Evolutionary conservation across 495 filamentous ascomycete species (phyloP), one percentile per base, ranked within the genome.

Genomic region (Podospora comata): DNA sequence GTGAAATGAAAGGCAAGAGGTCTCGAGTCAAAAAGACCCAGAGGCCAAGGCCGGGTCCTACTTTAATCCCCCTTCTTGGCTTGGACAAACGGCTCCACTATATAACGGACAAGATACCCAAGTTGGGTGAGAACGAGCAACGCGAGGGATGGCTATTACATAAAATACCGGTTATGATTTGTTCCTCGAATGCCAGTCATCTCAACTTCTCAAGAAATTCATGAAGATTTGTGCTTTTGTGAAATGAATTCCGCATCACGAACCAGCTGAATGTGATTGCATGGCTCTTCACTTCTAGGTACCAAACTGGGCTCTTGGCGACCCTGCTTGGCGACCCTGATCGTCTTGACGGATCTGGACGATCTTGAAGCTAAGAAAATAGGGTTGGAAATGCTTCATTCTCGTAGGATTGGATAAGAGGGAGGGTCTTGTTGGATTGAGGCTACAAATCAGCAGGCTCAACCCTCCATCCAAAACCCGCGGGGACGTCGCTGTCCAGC

Each of bases 381-480:
- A 48, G 15, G 13, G 39, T 48, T 16, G 15, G 7, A 48, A 48
- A 48, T 48, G 39, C 39, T 48, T 48, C 39, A 48, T 48, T 48
- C 18, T 48, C 39, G 7, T 48, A 3, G 39, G 39, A 16, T 48
- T 48, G 23, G 23, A 23, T 48, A 11, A 16, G 39, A 11, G 13
- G 39, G 39, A 48, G 9, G 15, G 23, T 23, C 23, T 48, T 48
- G 39, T 11, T 48, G 39, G 39, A 11, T 48, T 48, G 39, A 16
- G 9, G 39, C 39, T 48, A 79, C 20, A 81, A 32, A 65, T 77
- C 77, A 18, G 76, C 78, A 64, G 80, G 71, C 27, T 79, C 76
- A 48, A 70, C 73, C 34, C 74, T 72, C 83, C 82, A 84, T 26
- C 80, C 82, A 74, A 80, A 83, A 0, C 81, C 81, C 16, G 71